Conservation (phyloP, 495 filamentous ascomycete genomes). For the Aspergillus nidulans region DNA sequence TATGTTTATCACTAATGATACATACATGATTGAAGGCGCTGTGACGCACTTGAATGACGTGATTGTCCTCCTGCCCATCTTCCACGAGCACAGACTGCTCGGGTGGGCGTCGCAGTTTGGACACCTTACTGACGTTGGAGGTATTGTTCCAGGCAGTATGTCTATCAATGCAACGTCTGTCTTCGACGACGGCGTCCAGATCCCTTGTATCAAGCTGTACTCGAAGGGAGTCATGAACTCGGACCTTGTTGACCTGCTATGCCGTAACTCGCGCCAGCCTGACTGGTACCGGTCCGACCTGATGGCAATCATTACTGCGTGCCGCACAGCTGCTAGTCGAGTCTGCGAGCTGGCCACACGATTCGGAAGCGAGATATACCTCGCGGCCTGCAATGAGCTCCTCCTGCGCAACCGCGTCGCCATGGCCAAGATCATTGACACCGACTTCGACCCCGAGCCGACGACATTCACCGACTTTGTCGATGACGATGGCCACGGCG, state of each 20-base stretch:
- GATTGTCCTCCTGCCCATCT: constrained; percentile 45
- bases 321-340: constrained; percentile 40
- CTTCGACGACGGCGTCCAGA: constrained; percentile 50
- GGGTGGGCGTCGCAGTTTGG: constrained; percentile 50
- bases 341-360: constrained; percentile 43
- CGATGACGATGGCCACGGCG: constrained; percentile 48
- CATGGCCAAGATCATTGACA: constrained; percentile 41
- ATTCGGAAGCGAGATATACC: constrained; percentile 39
- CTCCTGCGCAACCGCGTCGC: constrained; percentile 41
- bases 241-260: constrained; percentile 41
- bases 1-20: constrained; percentile 49
- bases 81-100: constrained; percentile 36
- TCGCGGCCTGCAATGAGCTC: constrained; percentile 40
- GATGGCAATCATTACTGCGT: constrained; percentile 44
- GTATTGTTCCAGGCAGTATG: constrained; percentile 50
- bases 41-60: constrained; percentile 48
- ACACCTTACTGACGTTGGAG: constrained; percentile 48
- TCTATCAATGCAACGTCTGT: constrained; percentile 47
- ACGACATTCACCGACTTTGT: constrained; percentile 48
- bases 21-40: constrained; percentile 46
- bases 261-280: constrained; percentile 45
- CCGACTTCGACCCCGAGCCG: constrained; percentile 38
- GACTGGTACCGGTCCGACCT: constrained; percentile 49
- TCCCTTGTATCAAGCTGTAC: constrained; percentile 47
- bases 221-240: constrained; percentile 38